phyloP scores from a whole-genome alignment of 768 basidiomycete genomes.

The Boletellus ananas region DNA sequence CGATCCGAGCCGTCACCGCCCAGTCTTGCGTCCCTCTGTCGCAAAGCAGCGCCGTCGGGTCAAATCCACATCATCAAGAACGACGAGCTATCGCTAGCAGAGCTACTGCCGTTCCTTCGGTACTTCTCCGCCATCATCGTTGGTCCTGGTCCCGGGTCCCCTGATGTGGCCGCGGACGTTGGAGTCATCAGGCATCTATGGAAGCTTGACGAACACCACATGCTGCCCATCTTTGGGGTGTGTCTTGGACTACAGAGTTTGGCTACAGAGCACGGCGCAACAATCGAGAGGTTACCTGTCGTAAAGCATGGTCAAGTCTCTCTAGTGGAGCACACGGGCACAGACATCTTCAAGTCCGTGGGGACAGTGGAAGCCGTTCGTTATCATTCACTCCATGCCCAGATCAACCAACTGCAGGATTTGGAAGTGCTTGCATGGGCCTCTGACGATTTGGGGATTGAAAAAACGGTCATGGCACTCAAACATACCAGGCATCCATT shows the following conservation, averaged over 20 bases:
- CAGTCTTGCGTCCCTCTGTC: slow-evolving; percentile 72
- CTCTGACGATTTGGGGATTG: slow-evolving; percentile 63
- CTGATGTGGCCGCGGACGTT: slow-evolving; percentile 55
- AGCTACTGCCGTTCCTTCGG: slow-evolving; percentile 50
- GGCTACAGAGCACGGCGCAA: slow-evolving; percentile 59
- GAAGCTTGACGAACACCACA: slow-evolving; percentile 47
- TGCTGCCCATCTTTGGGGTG: slow-evolving; percentile 77
- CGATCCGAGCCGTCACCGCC: neutral
- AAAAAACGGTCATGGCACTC: slow-evolving; percentile 69
- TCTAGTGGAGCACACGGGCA: slow-evolving; percentile 51
- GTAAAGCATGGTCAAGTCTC: slow-evolving; percentile 85
- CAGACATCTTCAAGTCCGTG: slow-evolving; percentile 59
- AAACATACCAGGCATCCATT: slow-evolving; percentile 64
- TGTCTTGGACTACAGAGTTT: slow-evolving; percentile 82
- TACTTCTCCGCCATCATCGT: slow-evolving; percentile 69
- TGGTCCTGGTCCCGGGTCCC: slow-evolving; percentile 81
- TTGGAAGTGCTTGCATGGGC: slow-evolving; percentile 72
- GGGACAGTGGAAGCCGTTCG: slow-evolving; percentile 59
- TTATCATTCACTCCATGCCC: slow-evolving; percentile 75
- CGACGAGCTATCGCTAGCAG: slow-evolving; percentile 49
- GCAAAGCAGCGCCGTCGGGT: slow-evolving; percentile 57
- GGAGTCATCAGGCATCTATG: slow-evolving; percentile 71
- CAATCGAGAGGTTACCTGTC: slow-evolving; percentile 51
- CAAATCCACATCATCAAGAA: slow-evolving; percentile 71
- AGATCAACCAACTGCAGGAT: slow-evolving; percentile 41